A percentile compares a stretch with the other conserved stretches of the same genome.
Evolutionary conservation across 2,329 filamentous ascomycete species (phyloP).

Genomic region (Botrytis sinoallii): DNA sequence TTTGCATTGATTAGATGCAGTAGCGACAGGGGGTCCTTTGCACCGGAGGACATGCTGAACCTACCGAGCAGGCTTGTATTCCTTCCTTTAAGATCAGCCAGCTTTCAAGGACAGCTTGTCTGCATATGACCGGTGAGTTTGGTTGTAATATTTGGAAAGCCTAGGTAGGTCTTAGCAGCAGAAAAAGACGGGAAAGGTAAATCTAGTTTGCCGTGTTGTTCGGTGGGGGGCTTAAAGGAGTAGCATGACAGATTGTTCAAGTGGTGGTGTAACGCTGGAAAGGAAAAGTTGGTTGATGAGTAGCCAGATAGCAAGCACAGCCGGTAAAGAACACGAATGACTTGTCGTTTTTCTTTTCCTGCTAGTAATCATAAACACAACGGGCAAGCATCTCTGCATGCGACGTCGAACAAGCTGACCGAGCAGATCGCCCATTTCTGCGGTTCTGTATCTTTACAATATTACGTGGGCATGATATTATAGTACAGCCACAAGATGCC

Average conservation of each 20-base stretch:
- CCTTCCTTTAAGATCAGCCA: conserved; percentile 20
- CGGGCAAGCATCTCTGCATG: conserved; percentile 28
- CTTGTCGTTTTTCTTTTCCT: conserved; percentile 21
- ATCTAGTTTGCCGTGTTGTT: conserved; percentile 18
- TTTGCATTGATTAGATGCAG: conserved; percentile 25
- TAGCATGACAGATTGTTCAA: conserved; percentile 22
- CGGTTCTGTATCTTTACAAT: conserved; percentile 19
- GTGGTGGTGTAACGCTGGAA: conserved; percentile 20
- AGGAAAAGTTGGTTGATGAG: conserved; percentile 17
- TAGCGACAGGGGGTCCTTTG: conserved; percentile 21
- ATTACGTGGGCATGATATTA: conserved; percentile 19
- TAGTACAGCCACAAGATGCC: conserved; percentile 27
- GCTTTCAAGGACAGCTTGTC: conserved; percentile 18
- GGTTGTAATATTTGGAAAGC: conserved; percentile 8
- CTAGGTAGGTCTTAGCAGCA: conserved; percentile 21
- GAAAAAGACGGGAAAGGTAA: conserved; percentile 17
- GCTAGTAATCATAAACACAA: conserved; percentile 15
- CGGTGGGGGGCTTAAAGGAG: conserved; percentile 25
- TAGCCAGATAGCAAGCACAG: conserved; percentile 24
- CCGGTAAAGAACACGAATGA: conserved; percentile 21
- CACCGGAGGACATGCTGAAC: conserved; percentile 17
- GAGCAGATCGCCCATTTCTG: conserved; percentile 19
- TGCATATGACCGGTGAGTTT: conserved; percentile 23
- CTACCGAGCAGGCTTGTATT: conserved; percentile 21
- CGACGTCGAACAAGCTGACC: conserved; percentile 30